Base-by-base conservation (phyloP, 768 basidiomycete species). In the Rhodotorula babjevae region DNA sequence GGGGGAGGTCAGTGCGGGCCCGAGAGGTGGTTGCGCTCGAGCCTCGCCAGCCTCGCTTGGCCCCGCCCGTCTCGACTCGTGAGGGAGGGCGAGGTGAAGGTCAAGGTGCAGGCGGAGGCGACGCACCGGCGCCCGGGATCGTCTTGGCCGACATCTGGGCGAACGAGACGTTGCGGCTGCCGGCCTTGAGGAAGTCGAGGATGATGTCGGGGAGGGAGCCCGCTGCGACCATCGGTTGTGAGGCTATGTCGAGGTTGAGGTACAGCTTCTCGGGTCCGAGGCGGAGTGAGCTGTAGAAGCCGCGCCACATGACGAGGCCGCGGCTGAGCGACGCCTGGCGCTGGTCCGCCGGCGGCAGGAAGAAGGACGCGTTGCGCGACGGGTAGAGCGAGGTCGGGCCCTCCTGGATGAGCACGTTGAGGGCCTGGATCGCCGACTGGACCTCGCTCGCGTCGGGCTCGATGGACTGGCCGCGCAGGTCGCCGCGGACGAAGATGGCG, bases 231-330 rank as follows among this genome's bases (percentile, higher is more conserved):
- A 65, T 62, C 42, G 33, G 31, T 46, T 49, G 57, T 25, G 57
- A 59, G 4, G 68, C 61, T 16, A 58, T 57, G 46, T 69, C 62
- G 55, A 69, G 25, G 55, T 74, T 73, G 61, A 76, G 46, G 53
- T 65, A 53, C 42, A 76, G 66, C 33, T 58, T 47, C 25, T n/a
- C 16, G 0, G 59, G 57, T 0, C 64, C 60, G 6, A 66, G 27
- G 23, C 72, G 75, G 21, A 76, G 58, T 9, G 44, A 61, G 15
- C 67, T 69, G 59, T 62, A 72, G 69, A 62, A 77, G 5, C 70
- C 76, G 8, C 70, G 65, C 67, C 73, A 74, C 59, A 74, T 68
- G 31, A 57, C 33, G n/a, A 72, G 46, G 36, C 63, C 65, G n/a
- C 61, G 59, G 16, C 25, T 25, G 27, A 46, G 5, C 25, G 25